phyloP scores from a whole-genome alignment of 805 yeast genomes.

The Hanseniaspora clermontiae region DNA sequence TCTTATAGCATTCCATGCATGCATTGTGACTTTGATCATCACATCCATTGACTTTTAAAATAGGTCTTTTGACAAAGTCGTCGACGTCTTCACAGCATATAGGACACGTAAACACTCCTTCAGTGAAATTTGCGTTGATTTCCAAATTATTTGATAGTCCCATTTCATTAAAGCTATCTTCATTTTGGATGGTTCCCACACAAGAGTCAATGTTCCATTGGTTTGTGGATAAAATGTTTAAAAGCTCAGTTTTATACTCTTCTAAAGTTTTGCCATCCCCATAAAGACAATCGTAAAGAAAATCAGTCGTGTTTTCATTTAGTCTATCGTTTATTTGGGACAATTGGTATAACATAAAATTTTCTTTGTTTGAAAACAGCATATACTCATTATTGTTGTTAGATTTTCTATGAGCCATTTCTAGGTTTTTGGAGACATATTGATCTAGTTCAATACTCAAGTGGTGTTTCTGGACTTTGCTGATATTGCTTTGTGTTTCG shows the following conservation, averaged over 20 bases:
- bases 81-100: conserved; percentile 59
- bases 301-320: neutral
- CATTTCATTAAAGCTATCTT: neutral
- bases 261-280: neutral
- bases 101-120: conserved; percentile 30
- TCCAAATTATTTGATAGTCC: neutral
- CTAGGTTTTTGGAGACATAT: neutral
- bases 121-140: conserved; percentile 22
- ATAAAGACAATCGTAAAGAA: neutral
- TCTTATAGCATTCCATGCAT: conserved; percentile 56
- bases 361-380: neutral
- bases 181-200: neutral
- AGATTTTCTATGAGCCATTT: neutral
- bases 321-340: neutral
- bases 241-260: neutral
- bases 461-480: neutral
- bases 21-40: conserved; percentile 39
- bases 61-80: conserved; percentile 14
- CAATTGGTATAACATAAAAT: neutral
- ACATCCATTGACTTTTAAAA: conserved; percentile 46
- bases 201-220: neutral
- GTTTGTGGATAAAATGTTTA: neutral
- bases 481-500: neutral
- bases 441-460: neutral
- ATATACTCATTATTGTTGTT: conserved; percentile 5